phyloP scores from a whole-genome alignment of 192 early-diverging fungal genomes.

The Podila epigama region DNA sequence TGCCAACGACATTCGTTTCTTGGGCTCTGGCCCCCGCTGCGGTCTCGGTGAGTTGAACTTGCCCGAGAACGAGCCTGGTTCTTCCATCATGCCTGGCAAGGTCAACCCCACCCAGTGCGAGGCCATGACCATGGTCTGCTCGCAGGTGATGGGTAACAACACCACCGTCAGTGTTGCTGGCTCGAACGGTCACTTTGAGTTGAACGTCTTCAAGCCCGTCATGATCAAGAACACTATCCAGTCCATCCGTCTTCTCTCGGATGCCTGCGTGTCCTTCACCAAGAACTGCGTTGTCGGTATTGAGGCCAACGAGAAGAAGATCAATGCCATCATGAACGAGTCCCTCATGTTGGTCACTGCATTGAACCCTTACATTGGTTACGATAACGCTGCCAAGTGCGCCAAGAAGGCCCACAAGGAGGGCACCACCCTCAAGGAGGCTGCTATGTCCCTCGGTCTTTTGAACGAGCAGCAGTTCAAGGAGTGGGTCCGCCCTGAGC shows the following conservation, averaged over 20 bases:
- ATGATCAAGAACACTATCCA: slow-evolving; percentile 98
- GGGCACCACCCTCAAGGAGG: slow-evolving; percentile 83
- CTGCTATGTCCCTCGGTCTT: slow-evolving; percentile 87
- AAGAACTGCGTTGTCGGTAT: slow-evolving; percentile 97
- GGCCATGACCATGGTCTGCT: slow-evolving; percentile 99
- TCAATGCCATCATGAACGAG: slow-evolving; percentile 87
- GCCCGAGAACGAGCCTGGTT: slow-evolving; percentile 99
- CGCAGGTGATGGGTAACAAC: slow-evolving; percentile 99
- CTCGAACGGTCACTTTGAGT: slow-evolving; percentile 98
- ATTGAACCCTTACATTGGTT: slow-evolving; percentile 96
- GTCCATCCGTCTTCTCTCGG: slow-evolving; percentile 86
- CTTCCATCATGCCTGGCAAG: slow-evolving; percentile 99
- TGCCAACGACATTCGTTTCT: slow-evolving; percentile 94
- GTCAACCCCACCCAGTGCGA: slow-evolving; percentile 99
- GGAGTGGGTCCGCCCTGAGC: slow-evolving; percentile 93
- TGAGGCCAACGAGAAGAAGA: slow-evolving; percentile 90
- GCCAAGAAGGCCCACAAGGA: slow-evolving; percentile 99
- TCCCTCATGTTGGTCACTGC: slow-evolving; percentile 99
- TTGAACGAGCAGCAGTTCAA: slow-evolving; percentile 93
- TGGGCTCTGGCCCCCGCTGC: slow-evolving; percentile 95
- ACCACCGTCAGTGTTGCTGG: slow-evolving; percentile 91
- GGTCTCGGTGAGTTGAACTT: slow-evolving; percentile 95
- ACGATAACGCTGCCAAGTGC: slow-evolving; percentile 82
- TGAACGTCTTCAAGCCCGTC: slow-evolving; percentile 99
- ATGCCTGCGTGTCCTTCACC: slow-evolving; percentile 92